Evolutionary conservation across 805 yeast species (phyloP).

Genomic region (Ogataea methylovora): DNA sequence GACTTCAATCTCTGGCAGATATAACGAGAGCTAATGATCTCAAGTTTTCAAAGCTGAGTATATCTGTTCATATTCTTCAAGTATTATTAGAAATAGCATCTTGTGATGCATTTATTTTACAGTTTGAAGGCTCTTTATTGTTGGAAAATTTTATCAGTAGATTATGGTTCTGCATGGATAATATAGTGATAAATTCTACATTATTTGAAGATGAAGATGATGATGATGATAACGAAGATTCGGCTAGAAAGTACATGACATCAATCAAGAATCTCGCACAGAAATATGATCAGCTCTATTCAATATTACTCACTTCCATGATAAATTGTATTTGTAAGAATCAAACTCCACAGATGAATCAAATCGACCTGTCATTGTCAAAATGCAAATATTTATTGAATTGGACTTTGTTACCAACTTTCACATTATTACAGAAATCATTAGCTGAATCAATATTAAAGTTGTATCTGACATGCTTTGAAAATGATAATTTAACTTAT

Average conservation of each 20-base stretch:
- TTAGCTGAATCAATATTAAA: constrained; percentile 21
- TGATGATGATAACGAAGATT: constrained; percentile 5
- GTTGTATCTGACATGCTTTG: constrained; percentile 9
- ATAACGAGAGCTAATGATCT: constrained; percentile 9
- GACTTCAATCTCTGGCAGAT: constrained; percentile 1
- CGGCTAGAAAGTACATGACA: constrained; percentile 1
- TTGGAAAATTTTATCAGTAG: constrained; percentile 19
- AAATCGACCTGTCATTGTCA: constrained; percentile 10
- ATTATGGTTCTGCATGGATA: constrained; percentile 26
- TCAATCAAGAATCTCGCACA: constrained; percentile 8
- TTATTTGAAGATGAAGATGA: neutral
- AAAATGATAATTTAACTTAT: constrained; percentile 10
- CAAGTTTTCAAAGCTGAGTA: constrained; percentile 18
- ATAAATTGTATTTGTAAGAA: constrained; percentile 13
- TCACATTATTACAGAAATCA: constrained; percentile 17
- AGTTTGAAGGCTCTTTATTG: constrained; percentile 11
- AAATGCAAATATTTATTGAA: constrained; percentile 20
- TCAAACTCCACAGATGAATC: constrained; percentile 6
- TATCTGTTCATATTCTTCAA: constrained; percentile 17
- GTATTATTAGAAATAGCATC: constrained; percentile 18
- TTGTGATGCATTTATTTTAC: constrained; percentile 10
- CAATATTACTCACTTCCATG: constrained; percentile 16
- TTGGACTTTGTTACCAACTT: constrained; percentile 19
- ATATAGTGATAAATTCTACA: constrained; percentile 19
- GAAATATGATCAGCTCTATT: constrained; percentile 21